Evolutionary conservation across 2,329 filamentous ascomycete species (phyloP).

Genomic region (Dothideomycetes sp.): DNA sequence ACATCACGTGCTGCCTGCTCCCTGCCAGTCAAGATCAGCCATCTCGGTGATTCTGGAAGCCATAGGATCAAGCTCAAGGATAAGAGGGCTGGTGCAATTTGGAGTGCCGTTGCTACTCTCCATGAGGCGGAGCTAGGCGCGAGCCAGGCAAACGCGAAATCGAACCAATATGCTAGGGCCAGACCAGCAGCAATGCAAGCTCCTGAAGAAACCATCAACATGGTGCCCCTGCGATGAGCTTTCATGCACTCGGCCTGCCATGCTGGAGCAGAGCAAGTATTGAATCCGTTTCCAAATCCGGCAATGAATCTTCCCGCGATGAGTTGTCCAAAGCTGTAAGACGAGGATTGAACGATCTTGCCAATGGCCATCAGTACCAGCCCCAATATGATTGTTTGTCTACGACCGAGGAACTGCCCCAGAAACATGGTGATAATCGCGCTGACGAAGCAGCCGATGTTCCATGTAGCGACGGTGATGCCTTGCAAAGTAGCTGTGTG

Average conservation of each 20-base stretch:
- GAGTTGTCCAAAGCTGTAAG: constrained; percentile 34
- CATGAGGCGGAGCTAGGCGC: constrained; percentile 19
- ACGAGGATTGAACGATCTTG: constrained; percentile 45
- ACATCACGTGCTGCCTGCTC: constrained; percentile 23
- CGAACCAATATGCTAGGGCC: constrained; percentile 30
- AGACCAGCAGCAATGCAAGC: constrained; percentile 34
- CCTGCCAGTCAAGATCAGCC: constrained; percentile 22
- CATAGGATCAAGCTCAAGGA: constrained; percentile 13
- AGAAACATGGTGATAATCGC: constrained; percentile 33
- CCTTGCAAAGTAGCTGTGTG: constrained; percentile 32
- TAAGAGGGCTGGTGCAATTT: constrained; percentile 18
- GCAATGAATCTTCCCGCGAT: constrained; percentile 41
- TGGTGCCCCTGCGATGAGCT: constrained; percentile 32
- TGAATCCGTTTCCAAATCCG: constrained; percentile 33
- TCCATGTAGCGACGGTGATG: constrained; percentile 28
- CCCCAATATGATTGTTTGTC: constrained; percentile 49
- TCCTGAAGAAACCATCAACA: constrained; percentile 37
- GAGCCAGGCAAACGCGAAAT: constrained; percentile 19
- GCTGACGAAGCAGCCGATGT: constrained; percentile 35
- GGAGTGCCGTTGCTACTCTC: constrained; percentile 20
- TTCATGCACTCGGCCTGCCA: constrained; percentile 38
- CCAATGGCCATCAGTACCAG: constrained; percentile 47
- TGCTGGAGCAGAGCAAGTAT: constrained; percentile 30
- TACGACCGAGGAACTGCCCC: constrained; percentile 49
- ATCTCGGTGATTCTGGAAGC: constrained; percentile 23